These are phyloP conservation scores for Boletus subcaerulescens DNA, from an alignment of 768 basidiomycete genomes.

Conservation along the genomic window DNA sequence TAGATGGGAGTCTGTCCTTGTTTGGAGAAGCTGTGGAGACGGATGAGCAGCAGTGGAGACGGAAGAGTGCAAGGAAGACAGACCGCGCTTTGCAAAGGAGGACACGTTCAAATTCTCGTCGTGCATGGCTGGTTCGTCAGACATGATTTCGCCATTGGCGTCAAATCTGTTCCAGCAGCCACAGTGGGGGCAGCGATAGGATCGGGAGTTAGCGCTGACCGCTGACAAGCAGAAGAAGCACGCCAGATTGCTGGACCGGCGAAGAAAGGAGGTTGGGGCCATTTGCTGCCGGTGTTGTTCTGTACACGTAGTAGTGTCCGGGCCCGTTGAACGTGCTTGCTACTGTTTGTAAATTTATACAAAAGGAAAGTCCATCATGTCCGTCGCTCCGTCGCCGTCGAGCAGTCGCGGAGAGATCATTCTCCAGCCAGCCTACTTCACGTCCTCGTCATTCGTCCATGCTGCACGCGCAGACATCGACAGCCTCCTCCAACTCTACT, in stretches of 20 bases:
- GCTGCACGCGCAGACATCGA: conserved; percentile 64
- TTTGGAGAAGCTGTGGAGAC: conserved; percentile 55
- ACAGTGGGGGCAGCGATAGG: conserved; percentile 67
- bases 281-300: conserved; percentile 3
- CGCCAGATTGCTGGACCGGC: conserved; percentile 45
- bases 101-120: conserved; percentile 65
- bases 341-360: conserved; percentile 13
- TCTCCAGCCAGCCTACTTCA: conserved; percentile 75
- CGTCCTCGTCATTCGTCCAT: conserved; percentile 69
- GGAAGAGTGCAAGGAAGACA: conserved; percentile 12
- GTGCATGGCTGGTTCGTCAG: conserved; percentile 88
- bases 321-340: not conserved
- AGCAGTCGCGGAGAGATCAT: conserved; percentile 56
- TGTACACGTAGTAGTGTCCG: too few relatives aligned
- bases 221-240: conserved; percentile 73
- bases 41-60: not conserved
- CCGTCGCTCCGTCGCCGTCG: conserved; percentile 53
- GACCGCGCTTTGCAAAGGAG: conserved; percentile 75
- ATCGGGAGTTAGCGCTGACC: conserved; percentile 42
- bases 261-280: conserved; percentile 41
- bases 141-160: conserved; percentile 69
- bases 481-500: conserved; percentile 49
- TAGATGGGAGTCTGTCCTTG: conserved; percentile 64
- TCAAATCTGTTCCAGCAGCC: conserved; percentile 75
- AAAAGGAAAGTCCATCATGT: conserved; percentile 33